phyloP scores from a whole-genome alignment of 169 alveolate species.

The Plasmodium gaboni region DNA sequence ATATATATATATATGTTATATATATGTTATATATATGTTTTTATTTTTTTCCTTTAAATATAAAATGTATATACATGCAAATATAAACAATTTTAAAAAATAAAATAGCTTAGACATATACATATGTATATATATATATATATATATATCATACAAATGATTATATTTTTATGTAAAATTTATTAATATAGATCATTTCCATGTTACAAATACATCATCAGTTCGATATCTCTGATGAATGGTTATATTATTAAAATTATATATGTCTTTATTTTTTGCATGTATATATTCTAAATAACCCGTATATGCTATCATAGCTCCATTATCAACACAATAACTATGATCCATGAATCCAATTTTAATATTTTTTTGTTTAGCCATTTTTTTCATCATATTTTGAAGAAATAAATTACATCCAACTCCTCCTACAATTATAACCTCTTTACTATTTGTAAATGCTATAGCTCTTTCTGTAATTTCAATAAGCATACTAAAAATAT shows the following conservation, averaged over 20 bases:
- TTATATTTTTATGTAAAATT: background rate
- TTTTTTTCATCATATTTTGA: conserved; percentile 95
- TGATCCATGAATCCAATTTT: conserved; percentile 98
- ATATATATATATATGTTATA: no score
- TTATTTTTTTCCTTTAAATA: no score
- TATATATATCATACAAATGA: background rate
- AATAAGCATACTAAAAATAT: conserved; percentile 97
- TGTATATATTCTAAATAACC: conserved; percentile 81
- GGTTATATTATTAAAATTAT: conserved; percentile 79
- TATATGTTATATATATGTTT: no score
- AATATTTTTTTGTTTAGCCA: conserved; percentile 97
- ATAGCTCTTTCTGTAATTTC: conserved; percentile 99
- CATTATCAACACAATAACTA: conserved; percentile 99
- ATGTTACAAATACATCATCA: conserved; percentile 82
- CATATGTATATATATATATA: background rate
- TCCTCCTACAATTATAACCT: conserved; percentile 98
- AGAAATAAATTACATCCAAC: conserved; percentile 98
- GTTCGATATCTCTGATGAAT: conserved; percentile 86
- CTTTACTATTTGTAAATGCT: conserved; percentile 96
- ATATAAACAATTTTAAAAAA: no score
- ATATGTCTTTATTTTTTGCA: conserved; percentile 29
- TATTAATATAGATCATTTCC: conserved; percentile 61
- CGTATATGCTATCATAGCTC: conserved; percentile 97
- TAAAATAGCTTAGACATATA: no score
- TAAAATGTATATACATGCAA: no score